Percentiles rank a stretch among this genome's conserved stretches.
These are phyloP conservation scores for Trichosanthes cucumerina DNA, from an alignment of 306 rosid species.

Conservation along the genomic window DNA sequence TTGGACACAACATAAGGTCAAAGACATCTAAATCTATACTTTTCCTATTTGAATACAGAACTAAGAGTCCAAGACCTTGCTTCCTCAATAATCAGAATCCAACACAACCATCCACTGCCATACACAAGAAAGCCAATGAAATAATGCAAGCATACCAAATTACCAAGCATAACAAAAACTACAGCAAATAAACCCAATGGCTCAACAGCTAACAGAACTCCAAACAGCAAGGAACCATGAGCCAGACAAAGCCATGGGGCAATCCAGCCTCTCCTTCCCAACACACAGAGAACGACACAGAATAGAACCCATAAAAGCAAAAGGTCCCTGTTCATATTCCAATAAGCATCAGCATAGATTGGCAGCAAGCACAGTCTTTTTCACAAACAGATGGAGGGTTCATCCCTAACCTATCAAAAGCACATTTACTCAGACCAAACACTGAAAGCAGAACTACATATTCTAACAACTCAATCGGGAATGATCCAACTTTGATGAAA, in stretches of 20 bases:
- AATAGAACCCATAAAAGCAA: neutral
- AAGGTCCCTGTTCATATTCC: neutral
- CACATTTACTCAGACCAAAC: neutral
- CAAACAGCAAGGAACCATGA: neutral
- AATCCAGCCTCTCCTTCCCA: neutral
- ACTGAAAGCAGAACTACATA: neutral
- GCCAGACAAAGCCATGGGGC: neutral
- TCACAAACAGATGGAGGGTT: neutral
- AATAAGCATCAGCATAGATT: neutral
- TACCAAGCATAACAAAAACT: neutral
- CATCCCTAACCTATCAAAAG: neutral
- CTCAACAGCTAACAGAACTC: neutral
- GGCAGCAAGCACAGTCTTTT: neutral
- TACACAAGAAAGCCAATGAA: neutral
- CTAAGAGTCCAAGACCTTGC: neutral
- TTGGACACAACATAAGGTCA: too few relatives aligned
- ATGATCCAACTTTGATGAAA: neutral
- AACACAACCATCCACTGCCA: neutral
- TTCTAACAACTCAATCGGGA: neutral
- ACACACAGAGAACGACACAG: neutral
- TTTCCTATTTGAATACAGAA: neutral
- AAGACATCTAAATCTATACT: neutral
- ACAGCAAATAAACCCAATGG: neutral
- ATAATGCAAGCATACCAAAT: neutral
- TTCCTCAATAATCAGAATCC: neutral